These are phyloP conservation scores for Kwoniella botswanensis DNA, from an alignment of 768 basidiomycete genomes.

Conservation along the genomic window DNA sequence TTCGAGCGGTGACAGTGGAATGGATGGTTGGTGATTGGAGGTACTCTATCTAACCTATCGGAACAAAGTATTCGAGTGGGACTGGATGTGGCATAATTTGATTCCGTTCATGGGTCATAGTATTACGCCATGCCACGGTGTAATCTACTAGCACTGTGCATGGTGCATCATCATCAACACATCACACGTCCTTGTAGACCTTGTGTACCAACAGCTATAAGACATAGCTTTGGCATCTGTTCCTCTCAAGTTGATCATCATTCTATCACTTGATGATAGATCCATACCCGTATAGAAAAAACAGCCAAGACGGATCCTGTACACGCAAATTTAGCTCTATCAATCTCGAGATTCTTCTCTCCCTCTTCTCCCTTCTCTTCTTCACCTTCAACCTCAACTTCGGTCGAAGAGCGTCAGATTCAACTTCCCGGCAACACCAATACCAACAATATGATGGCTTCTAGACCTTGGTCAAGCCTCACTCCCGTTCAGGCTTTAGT, in stretches of 20 bases:
- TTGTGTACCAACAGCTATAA: not conserved
- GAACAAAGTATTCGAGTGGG: not conserved
- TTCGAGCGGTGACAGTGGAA: not conserved
- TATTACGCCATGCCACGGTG: slow-evolving; percentile 8
- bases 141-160: not conserved
- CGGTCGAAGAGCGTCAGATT: not conserved
- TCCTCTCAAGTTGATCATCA: not conserved
- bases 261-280: slow-evolving; percentile 6
- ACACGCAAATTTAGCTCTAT: slow-evolving; percentile 12
- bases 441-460: slow-evolving; percentile 12
- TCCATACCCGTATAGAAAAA: not conserved
- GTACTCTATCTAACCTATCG: slow-evolving; percentile 3
- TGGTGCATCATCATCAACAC: not conserved
- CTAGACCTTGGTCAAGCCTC: slow-evolving; percentile 52
- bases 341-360: slow-evolving; percentile 3
- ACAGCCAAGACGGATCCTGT: slow-evolving; percentile 10
- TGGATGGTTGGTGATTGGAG: slow-evolving; percentile 24
- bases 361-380: not conserved
- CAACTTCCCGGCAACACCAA: not conserved
- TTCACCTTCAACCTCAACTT: not conserved
- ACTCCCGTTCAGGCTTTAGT: slow-evolving; percentile 56
- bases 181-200: not conserved
- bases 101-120: too few species aligned
- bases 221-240: not conserved
- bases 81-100: slow-evolving; percentile 37